Conservation (phyloP, 768 basidiomycete species). For the Naganishia antarctica region DNA sequence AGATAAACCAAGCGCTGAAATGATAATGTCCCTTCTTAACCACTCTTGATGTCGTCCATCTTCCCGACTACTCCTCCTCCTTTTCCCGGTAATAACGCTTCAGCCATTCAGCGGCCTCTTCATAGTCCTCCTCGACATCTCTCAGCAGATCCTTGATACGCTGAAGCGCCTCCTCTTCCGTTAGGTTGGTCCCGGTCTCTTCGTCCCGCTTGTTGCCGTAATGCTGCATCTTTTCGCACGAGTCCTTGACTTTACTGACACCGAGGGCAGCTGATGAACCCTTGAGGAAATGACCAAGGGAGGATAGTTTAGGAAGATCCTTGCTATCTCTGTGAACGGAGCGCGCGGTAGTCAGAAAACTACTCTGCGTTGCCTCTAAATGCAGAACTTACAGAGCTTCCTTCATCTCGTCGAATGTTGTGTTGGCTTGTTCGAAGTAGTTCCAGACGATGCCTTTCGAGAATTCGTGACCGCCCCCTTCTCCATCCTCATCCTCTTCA, state of each 20-base stretch:
- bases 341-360: neutral
- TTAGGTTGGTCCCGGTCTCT: slow-evolving; percentile 39
- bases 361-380: neutral
- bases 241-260: slow-evolving; percentile 68
- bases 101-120: slow-evolving; percentile 65
- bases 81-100: slow-evolving; percentile 54
- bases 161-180: slow-evolving; percentile 43
- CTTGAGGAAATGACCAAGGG: slow-evolving; percentile 89
- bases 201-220: slow-evolving; percentile 67
- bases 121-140: slow-evolving; percentile 65
- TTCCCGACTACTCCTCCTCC: slow-evolving; percentile 13
- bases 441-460: slow-evolving; percentile 69
- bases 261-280: slow-evolving; percentile 94
- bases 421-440: slow-evolving; percentile 73
- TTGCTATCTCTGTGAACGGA: slow-evolving; percentile 40
- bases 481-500: slow-evolving; percentile 52
- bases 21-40: neutral
- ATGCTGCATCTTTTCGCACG: slow-evolving; percentile 88
- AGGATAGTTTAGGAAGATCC: slow-evolving; percentile 64
- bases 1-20: neutral
- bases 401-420: slow-evolving; percentile 75
- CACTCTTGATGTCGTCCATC: neutral
- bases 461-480: slow-evolving; percentile 72
- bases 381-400: slow-evolving; percentile 66
- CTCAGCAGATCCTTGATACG: slow-evolving; percentile 60